These are phyloP conservation scores for Vigna radiata DNA, from an alignment of 306 rosid species.

Conservation along the genomic window DNA sequence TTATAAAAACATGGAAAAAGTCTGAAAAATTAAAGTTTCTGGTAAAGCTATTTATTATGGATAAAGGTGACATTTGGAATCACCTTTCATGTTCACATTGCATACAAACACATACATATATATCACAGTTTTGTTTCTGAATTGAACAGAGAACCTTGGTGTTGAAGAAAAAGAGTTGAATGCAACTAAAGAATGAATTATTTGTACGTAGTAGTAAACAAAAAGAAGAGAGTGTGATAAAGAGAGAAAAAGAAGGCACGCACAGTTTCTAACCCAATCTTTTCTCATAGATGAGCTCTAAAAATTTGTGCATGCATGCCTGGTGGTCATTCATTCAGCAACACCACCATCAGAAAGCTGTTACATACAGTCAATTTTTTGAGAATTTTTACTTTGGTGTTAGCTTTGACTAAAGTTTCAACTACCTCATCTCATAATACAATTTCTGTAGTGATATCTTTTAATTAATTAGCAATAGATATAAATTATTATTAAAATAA, in stretches of 20 bases:
- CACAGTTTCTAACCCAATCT: slow-evolving; percentile 17
- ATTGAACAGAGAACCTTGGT: neutral
- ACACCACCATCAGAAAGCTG: neutral
- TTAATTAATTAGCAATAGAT: too few relatives aligned
- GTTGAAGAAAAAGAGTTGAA: neutral
- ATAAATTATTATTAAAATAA: too few relatives aligned
- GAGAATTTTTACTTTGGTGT: neutral
- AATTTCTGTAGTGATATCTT: too few relatives aligned
- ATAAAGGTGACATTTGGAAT: neutral
- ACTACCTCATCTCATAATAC: too few relatives aligned
- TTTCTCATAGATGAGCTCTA: neutral
- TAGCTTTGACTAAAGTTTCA: neutral
- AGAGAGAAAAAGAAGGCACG: slow-evolving; percentile 1
- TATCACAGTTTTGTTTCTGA: neutral
- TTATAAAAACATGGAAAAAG: neutral
- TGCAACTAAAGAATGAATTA: slow-evolving; percentile 17
- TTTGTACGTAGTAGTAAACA: slow-evolving; percentile 11
- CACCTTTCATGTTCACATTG: neutral
- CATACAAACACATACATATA: neutral
- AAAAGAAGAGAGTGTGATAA: slow-evolving; percentile 33
- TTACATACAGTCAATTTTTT: neutral
- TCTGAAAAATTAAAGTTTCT: slow-evolving; percentile 36
- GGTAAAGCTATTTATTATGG: slow-evolving; percentile 12
- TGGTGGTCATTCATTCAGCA: neutral
- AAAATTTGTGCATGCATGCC: neutral